phyloP scores from a whole-genome alignment of 208 protist species.

The Entamoeba nuttalli region DNA sequence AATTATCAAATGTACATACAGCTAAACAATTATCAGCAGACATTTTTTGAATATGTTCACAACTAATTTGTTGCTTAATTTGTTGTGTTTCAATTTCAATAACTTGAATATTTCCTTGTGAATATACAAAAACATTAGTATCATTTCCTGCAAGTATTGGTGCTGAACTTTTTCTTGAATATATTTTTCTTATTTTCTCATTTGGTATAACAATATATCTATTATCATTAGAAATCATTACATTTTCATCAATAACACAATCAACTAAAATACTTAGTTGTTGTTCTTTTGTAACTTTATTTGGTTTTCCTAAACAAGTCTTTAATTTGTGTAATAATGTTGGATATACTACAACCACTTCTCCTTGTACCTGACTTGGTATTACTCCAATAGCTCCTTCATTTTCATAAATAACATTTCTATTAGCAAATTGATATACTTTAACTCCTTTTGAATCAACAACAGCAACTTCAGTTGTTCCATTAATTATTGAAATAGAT shows the following conservation, averaged over 20 bases:
- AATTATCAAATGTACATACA: no score
- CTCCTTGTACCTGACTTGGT: neutral
- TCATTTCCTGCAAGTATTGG: no score
- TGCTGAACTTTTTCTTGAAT: no score
- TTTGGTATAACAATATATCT: neutral
- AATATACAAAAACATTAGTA: no score
- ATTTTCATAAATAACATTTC: neutral
- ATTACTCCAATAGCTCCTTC: neutral
- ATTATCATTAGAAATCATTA: neutral
- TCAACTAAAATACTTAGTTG: neutral
- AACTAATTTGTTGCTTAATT: no score
- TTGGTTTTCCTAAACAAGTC: neutral
- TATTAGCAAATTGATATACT: neutral
- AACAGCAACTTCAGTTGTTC: neutral
- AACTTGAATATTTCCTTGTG: no score
- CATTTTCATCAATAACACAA: neutral
- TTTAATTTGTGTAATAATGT: neutral
- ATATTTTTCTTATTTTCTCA: no score
- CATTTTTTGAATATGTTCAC: no score
- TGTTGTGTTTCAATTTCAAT: no score
- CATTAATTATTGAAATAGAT: neutral
- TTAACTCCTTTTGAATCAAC: neutral
- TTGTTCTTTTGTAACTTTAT: neutral
- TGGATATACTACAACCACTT: neutral
- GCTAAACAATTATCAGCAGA: no score